Evolutionary conservation across 2,329 filamentous ascomycete genomes (phyloP).

Genomic region (Tetracladium maxilliforme): DNA sequence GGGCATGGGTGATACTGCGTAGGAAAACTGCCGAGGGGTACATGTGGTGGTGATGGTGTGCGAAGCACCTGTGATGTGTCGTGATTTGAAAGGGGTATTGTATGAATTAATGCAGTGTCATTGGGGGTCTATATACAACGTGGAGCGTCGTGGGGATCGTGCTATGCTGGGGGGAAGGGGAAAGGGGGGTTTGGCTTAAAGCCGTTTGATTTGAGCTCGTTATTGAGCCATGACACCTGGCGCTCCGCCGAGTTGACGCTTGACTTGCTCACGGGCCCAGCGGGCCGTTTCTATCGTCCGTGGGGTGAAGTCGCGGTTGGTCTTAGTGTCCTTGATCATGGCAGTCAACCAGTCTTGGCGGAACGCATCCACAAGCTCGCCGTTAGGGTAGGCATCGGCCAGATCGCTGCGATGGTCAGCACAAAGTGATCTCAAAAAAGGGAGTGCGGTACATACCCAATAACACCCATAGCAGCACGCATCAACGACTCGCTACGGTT

Average conservation of each 20-base stretch:
- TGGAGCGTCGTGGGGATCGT: too few species aligned
- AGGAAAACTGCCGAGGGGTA: too few species aligned
- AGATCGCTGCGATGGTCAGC: conserved; percentile 51
- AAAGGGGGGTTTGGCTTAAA: too few species aligned
- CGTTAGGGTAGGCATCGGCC: conserved; percentile 83
- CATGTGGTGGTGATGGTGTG: too few species aligned
- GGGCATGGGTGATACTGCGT: too few species aligned
- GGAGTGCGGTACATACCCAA: conserved; percentile 52
- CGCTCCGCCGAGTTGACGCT: conserved; percentile 59
- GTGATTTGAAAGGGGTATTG: too few species aligned
- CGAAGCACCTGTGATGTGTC: too few species aligned
- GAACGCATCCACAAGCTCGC: conserved; percentile 74
- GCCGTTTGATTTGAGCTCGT: too few species aligned
- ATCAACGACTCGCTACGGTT: conserved; percentile 88
- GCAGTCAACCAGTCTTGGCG: conserved; percentile 79
- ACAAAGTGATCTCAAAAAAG: conserved; percentile 1
- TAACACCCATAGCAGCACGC: conserved; percentile 90
- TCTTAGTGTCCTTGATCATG: conserved; percentile 84
- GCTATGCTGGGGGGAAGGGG: too few species aligned
- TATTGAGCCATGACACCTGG: too few species aligned
- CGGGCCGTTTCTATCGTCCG: conserved; percentile 89
- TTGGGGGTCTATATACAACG: too few species aligned
- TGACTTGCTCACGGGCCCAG: conserved; percentile 96
- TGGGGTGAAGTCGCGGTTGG: conserved; percentile 70
- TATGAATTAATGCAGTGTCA: too few species aligned